Percentiles rank a stretch among this genome's conserved stretches.
Evolutionary conservation across 495 filamentous ascomycete genomes (phyloP).

Genomic region (Cairneyella variabilis): DNA sequence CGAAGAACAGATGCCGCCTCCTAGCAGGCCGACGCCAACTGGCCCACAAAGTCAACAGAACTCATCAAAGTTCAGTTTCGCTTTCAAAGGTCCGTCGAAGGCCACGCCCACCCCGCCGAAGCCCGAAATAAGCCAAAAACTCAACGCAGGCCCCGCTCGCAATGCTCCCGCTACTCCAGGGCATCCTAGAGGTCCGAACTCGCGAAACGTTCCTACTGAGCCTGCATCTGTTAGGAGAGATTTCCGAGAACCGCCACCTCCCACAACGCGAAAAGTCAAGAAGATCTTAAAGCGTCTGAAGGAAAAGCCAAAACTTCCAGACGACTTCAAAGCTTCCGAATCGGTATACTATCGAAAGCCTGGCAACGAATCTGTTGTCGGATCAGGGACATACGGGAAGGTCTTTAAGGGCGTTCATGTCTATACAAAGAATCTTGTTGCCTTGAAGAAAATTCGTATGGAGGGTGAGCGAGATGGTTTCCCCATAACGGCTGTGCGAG

Average conservation of each 20-base stretch:
- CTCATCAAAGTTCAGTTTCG: conserved; percentile 72
- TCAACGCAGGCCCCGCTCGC: conserved; percentile 47
- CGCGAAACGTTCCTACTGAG: conserved; percentile 27
- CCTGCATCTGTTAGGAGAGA: conserved; percentile 33
- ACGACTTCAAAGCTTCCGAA: conserved; percentile 69
- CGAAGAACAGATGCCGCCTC: conserved; percentile 40
- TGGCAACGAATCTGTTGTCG: conserved; percentile 90
- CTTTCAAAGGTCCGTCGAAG: conserved; percentile 70
- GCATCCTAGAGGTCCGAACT: conserved; percentile 27
- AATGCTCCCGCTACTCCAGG: conserved; percentile 26
- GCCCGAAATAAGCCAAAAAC: conserved; percentile 68
- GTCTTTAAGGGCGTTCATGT: conserved; percentile 98
- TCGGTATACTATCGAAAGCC: conserved; percentile 91
- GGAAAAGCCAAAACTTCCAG: conserved; percentile 61
- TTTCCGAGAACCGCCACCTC: conserved; percentile 41
- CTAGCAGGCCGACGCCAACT: conserved; percentile 42
- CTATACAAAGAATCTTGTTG: conserved; percentile 85
- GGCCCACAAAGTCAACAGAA: conserved; percentile 49
- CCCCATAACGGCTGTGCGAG: conserved; percentile 92
- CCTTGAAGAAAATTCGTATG: conserved; percentile 92
- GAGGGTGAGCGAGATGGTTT: conserved; percentile 97
- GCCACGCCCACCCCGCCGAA: conserved; percentile 55
- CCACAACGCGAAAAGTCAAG: conserved; percentile 57
- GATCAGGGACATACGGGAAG: conserved; percentile 92
- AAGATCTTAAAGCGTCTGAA: conserved; percentile 69